Evolutionary conservation across 202 grass and related monocot species (phyloP).

Genomic region (Digitaria exilis): DNA sequence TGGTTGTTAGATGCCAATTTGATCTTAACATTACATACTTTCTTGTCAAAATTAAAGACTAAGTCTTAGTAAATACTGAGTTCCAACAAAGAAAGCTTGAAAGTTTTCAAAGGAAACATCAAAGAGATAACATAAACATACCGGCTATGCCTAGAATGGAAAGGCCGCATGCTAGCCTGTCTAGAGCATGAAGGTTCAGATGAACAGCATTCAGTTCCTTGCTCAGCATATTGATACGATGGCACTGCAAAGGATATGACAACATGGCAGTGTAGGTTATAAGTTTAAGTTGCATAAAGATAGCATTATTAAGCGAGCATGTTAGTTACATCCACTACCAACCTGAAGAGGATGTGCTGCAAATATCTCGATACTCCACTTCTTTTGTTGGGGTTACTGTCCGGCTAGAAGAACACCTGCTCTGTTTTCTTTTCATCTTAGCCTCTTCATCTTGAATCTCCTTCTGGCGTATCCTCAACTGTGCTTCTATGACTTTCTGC

Average conservation of each 20-base stretch:
- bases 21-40: conserved; percentile 5
- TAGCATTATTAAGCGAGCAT: conserved; percentile 11
- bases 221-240: conserved; percentile 64
- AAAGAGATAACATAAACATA: conserved; percentile 38
- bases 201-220: conserved; percentile 75
- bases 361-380: conserved; percentile 89
- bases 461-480: conserved; percentile 90
- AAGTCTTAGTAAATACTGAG: background rate
- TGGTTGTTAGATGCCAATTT: conserved; percentile 22
- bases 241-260: conserved; percentile 51
- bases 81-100: conserved; percentile 15
- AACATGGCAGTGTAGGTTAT: conserved; percentile 2
- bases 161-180: conserved; percentile 58
- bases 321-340: conserved; percentile 1
- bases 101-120: conserved; percentile 1
- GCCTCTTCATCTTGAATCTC: conserved; percentile 89
- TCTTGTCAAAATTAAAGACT: conserved; percentile 7
- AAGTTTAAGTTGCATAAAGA: conserved; percentile 30
- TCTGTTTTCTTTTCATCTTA: conserved; percentile 87
- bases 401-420: conserved; percentile 65
- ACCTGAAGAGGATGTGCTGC: conserved; percentile 92
- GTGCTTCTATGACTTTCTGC: conserved; percentile 95
- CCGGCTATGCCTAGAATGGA: conserved; percentile 79
- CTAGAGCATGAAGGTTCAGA: conserved; percentile 85
- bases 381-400: conserved; percentile 64